phyloP scores from a whole-genome alignment of 106 monocot genomes.

The Allium fistulosum region DNA sequence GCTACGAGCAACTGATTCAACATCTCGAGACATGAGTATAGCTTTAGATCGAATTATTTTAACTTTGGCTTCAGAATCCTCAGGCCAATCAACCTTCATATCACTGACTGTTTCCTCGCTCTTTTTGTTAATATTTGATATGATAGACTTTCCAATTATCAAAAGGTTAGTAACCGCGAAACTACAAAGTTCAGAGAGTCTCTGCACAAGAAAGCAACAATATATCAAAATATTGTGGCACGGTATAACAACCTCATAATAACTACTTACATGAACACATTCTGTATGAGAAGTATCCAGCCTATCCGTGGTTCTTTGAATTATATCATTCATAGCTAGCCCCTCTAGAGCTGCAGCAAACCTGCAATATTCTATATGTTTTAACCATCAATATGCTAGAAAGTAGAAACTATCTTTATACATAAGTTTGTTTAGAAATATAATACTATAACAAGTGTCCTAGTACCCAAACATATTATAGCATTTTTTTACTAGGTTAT shows the following conservation, averaged over 20 bases:
- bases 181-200: constrained; percentile 85
- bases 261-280: constrained; percentile 73
- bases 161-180: constrained; percentile 77
- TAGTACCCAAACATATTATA: too few species aligned
- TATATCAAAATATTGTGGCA: neutral
- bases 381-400: neutral
- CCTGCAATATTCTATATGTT: constrained; percentile 27
- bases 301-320: constrained; percentile 61
- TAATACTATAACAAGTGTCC: too few species aligned
- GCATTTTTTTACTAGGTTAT: neutral
- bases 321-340: constrained; percentile 52
- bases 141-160: constrained; percentile 69
- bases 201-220: constrained; percentile 35
- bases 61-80: constrained; percentile 73
- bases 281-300: constrained; percentile 82
- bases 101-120: constrained; percentile 25
- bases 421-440: too few species aligned
- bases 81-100: constrained; percentile 76
- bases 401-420: too few species aligned
- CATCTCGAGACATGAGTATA: constrained; percentile 56
- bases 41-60: constrained; percentile 79
- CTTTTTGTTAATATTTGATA: constrained; percentile 54
- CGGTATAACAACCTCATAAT: neutral
- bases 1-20: constrained; percentile 67
- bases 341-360: constrained; percentile 71